A percentile compares a stretch with the other conserved stretches of the same genome.
Evolutionary conservation across 139 green algal species (phyloP).

Genomic region (Edaphochlamys debaryana): DNA sequence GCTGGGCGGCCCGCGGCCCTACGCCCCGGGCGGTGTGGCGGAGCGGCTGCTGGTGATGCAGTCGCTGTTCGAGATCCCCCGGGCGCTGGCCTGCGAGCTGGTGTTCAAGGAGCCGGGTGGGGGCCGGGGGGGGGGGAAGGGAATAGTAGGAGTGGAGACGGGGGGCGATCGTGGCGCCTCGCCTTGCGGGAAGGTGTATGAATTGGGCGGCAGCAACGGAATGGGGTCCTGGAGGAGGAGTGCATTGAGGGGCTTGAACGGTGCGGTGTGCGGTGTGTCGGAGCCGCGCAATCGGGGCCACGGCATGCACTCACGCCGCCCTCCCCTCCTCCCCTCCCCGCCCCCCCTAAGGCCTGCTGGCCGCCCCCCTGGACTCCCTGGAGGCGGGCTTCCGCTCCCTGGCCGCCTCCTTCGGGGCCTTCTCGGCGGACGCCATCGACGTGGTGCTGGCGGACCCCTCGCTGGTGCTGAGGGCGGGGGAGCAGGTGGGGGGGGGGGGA

Average conservation of each 20-base stretch:
- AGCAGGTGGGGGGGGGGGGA: neutral
- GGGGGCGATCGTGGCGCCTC: too few species aligned
- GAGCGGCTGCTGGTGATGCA: constrained; percentile 24
- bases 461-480: constrained; percentile 11
- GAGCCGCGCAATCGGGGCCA: too few species aligned
- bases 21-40: neutral
- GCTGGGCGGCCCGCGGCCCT: neutral
- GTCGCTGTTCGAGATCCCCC: constrained; percentile 32
- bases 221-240: too few species aligned
- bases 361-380: neutral
- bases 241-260: too few species aligned
- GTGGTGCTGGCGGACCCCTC: constrained; percentile 40
- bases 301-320: too few species aligned
- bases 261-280: too few species aligned
- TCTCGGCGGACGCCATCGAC: constrained; percentile 35
- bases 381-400: constrained; percentile 18
- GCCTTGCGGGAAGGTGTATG: too few species aligned
- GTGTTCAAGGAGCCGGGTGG: constrained; percentile 29
- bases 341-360: constrained; percentile 15
- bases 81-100: constrained; percentile 33
- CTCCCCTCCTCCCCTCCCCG: neutral
- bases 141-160: too few species aligned
- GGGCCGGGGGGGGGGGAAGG: neutral
- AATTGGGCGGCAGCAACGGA: too few species aligned
- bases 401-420: constrained; percentile 30